These are phyloP conservation scores for Xanthoceras sorbifolium DNA, from an alignment of 345 rosid species.

Conservation along the genomic window DNA sequence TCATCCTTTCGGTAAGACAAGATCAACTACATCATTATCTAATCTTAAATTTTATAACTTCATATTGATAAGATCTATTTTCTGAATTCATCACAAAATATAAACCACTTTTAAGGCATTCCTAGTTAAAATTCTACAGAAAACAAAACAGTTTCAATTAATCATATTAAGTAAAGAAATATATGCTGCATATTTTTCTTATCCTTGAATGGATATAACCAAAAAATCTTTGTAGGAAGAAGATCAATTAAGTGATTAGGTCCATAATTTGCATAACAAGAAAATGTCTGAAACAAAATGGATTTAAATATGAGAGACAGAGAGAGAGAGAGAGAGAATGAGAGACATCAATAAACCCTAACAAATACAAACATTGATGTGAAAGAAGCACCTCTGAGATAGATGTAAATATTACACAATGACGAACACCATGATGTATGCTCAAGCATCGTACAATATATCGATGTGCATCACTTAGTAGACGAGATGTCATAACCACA, in stretches of 20 bases:
- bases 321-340: constrained; percentile 7
- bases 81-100: not conserved
- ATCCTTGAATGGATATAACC: not conserved
- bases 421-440: constrained; percentile 52
- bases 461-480: constrained; percentile 91
- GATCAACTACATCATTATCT: too few relatives aligned
- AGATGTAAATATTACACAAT: constrained; percentile 69
- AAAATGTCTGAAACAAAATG: not conserved
- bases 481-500: constrained; percentile 76
- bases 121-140: not conserved
- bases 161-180: not conserved
- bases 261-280: constrained; percentile 12
- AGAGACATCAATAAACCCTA: constrained; percentile 14
- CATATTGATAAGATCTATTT: not conserved
- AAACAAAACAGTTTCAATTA: not conserved
- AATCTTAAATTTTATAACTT: not conserved
- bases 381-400: constrained; percentile 76
- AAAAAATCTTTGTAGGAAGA: not conserved
- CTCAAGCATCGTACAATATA: constrained; percentile 80
- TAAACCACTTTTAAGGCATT: not conserved
- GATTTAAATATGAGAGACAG: not conserved
- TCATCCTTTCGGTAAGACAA: too few relatives aligned
- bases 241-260: constrained; percentile 6
- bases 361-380: constrained; percentile 8
- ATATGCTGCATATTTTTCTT: not conserved